Evolutionary conservation across 768 basidiomycete genomes (phyloP).

Genomic region (Mycena leptocephala): DNA sequence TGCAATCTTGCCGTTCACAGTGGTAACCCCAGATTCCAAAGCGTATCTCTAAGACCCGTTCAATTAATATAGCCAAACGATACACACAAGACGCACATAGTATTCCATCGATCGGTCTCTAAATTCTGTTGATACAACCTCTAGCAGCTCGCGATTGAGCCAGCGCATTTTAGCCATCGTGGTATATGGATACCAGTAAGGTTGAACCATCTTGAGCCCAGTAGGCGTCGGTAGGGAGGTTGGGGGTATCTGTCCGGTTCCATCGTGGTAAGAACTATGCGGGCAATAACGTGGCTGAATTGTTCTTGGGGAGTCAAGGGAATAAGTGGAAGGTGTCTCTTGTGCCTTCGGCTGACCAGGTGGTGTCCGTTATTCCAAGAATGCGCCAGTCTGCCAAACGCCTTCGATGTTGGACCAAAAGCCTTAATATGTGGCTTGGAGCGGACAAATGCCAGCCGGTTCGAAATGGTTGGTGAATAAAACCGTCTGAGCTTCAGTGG

Average conservation of each 20-base stretch:
- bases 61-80: constrained; percentile 9
- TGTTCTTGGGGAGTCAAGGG: constrained; percentile 67
- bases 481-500: too few species aligned
- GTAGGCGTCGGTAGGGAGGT: constrained; percentile 45
- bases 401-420: not conserved
- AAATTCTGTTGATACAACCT: constrained; percentile 95
- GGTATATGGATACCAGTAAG: constrained; percentile 95
- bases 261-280: constrained; percentile 70
- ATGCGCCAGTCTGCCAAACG: constrained; percentile 22
- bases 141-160: constrained; percentile 89
- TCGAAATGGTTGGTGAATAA: too few species aligned
- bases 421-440: not conserved
- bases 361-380: constrained; percentile 25
- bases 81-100: constrained; percentile 75
- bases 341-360: not conserved
- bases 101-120: constrained; percentile 95
- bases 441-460: not conserved
- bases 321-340: constrained; percentile 52
- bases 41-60: constrained; percentile 62
- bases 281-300: constrained; percentile 71
- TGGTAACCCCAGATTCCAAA: constrained; percentile 95
- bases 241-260: constrained; percentile 49
- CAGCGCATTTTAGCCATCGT: constrained; percentile 95
- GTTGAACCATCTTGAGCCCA: constrained; percentile 84
- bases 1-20: constrained; percentile 93